Percentiles rank a stretch among this genome's conserved stretches.
These are phyloP conservation scores for Trichosporon sp. DNA, from an alignment of 1,284 basidiomycete species.

Conservation along the genomic window DNA sequence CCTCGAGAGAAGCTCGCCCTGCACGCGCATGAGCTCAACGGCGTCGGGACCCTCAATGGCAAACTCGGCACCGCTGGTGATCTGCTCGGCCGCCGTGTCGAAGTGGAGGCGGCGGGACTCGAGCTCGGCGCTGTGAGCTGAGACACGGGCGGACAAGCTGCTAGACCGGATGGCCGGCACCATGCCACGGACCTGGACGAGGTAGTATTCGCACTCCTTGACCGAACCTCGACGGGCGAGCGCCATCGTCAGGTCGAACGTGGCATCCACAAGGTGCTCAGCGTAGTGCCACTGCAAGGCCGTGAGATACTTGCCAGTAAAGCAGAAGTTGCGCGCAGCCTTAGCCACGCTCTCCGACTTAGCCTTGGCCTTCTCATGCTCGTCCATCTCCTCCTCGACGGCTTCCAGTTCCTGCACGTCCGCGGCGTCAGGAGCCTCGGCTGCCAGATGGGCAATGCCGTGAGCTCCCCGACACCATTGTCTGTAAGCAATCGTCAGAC, in stretches of 20 bases:
- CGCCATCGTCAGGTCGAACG: slow-evolving; percentile 66
- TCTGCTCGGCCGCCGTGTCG: slow-evolving; percentile 62
- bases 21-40: slow-evolving; percentile 66
- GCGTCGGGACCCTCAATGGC: slow-evolving; percentile 59
- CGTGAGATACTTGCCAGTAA: slow-evolving; percentile 57
- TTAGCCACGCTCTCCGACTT: neutral
- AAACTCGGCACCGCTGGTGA: slow-evolving; percentile 61
- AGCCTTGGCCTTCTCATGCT: slow-evolving; percentile 21
- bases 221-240: slow-evolving; percentile 74
- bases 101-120: slow-evolving; percentile 66
- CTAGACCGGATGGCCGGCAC: slow-evolving; percentile 69
- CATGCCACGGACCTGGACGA: slow-evolving; percentile 70
- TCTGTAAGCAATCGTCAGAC: slow-evolving; percentile 71
- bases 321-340: slow-evolving; percentile 21
- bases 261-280: slow-evolving; percentile 65
- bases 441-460: slow-evolving; percentile 65
- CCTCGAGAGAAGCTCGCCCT: slow-evolving; percentile 58
- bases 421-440: slow-evolving; percentile 29
- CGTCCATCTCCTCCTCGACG: slow-evolving; percentile 19
- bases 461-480: slow-evolving; percentile 78
- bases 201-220: slow-evolving; percentile 78
- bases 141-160: slow-evolving; percentile 66
- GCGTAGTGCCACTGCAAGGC: slow-evolving; percentile 74
- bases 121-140: slow-evolving; percentile 69
- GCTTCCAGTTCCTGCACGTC: slow-evolving; percentile 36